A percentile compares a stretch with the other conserved stretches of the same genome.
phyloP scores from a whole-genome alignment of 2,329 filamentous ascomycete genomes.

The Lasiodiplodia sp. region DNA sequence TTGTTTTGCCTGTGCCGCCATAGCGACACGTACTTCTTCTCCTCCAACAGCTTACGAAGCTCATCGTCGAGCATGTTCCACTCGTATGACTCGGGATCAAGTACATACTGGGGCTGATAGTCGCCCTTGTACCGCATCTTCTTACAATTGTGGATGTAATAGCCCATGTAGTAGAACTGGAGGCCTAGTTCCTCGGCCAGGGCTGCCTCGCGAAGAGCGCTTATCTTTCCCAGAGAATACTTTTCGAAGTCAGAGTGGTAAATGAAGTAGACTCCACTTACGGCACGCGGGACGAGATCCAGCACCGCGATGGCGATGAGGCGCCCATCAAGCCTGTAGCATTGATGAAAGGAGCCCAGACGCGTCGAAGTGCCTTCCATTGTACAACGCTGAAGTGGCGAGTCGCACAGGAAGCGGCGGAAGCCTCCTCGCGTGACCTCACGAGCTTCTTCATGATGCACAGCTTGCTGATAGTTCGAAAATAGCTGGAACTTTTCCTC shows the following conservation, averaged over 20 bases:
- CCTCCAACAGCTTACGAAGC: slow-evolving; percentile 60
- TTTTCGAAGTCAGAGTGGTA: slow-evolving; percentile 78
- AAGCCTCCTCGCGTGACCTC: slow-evolving; percentile 70
- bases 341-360: slow-evolving; percentile 81
- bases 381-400: slow-evolving; percentile 65
- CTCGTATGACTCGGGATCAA: slow-evolving; percentile 70
- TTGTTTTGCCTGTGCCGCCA: slow-evolving; percentile 42
- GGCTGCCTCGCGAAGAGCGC: slow-evolving; percentile 75
- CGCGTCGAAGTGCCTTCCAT: slow-evolving; percentile 48
- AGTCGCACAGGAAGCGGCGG: slow-evolving; percentile 75
- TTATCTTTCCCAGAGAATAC: slow-evolving; percentile 76
- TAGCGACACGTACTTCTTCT: slow-evolving; percentile 62
- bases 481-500: slow-evolving; percentile 78
- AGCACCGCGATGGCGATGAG: slow-evolving; percentile 79
- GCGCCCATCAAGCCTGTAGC: slow-evolving; percentile 78
- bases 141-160: slow-evolving; percentile 79
- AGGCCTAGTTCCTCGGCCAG: slow-evolving; percentile 74
- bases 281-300: slow-evolving; percentile 76
- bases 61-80: slow-evolving; percentile 68
- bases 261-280: slow-evolving; percentile 84
- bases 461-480: slow-evolving; percentile 75
- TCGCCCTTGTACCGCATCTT: slow-evolving; percentile 90
- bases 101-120: slow-evolving; percentile 75
- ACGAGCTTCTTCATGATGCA: slow-evolving; percentile 71
- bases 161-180: slow-evolving; percentile 82